Conservation (phyloP, 129 eudicot species). For the Cynara cardunculus region DNA sequence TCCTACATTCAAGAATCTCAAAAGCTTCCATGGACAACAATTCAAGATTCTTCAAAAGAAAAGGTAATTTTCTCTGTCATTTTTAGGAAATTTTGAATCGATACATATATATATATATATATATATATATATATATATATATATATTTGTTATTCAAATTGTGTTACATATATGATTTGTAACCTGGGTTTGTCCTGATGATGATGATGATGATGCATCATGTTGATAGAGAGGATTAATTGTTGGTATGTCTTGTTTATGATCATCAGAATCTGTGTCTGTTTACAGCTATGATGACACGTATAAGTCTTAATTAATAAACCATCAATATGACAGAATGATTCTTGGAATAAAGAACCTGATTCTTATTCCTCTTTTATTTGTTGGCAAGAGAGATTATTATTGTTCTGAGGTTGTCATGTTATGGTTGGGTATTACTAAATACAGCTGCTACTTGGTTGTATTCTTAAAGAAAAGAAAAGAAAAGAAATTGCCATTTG, state of each 20-base stretch:
- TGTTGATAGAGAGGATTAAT: slow-evolving; percentile 22
- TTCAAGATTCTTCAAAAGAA: background rate
- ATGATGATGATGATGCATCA: background rate
- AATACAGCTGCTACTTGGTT: slow-evolving; percentile 23
- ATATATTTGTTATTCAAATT: slow-evolving; percentile 16
- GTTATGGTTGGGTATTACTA: background rate
- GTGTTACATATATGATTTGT: slow-evolving; percentile 23
- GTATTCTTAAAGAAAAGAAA: slow-evolving; percentile 17
- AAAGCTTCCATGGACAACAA: background rate
- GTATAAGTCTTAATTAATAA: slow-evolving; percentile 19
- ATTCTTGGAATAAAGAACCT: slow-evolving; percentile 28
- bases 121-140: background rate
- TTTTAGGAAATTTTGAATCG: slow-evolving; percentile 51
- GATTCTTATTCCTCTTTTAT: slow-evolving; percentile 21
- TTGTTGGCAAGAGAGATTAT: slow-evolving; percentile 16
- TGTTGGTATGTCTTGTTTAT: slow-evolving; percentile 4
- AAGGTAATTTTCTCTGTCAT: slow-evolving; percentile 4
- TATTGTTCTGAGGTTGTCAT: slow-evolving; percentile 28
- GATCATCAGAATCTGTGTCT: slow-evolving; percentile 1
- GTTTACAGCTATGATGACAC: slow-evolving; percentile 22
- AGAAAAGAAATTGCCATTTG: slow-evolving; percentile 21
- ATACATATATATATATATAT: slow-evolving; percentile 34
- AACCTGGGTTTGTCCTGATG: slow-evolving; percentile 9
- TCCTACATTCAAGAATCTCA: slow-evolving; percentile 6
- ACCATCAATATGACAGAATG: slow-evolving; percentile 19